These are phyloP conservation scores for Allium cepa DNA, from an alignment of 106 monocot genomes.

Conservation along the genomic window DNA sequence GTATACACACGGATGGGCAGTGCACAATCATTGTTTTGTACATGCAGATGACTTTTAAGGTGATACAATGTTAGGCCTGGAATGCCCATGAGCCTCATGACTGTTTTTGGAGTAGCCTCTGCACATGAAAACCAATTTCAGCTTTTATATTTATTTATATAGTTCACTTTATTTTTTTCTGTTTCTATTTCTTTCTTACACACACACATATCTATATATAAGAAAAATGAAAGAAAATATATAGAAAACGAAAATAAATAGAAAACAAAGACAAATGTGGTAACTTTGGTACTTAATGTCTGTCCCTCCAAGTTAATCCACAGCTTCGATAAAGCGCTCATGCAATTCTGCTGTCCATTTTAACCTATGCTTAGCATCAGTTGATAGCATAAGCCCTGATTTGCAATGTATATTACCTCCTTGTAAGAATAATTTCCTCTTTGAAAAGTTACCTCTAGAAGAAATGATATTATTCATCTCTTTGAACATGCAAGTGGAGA, in stretches of 20 bases:
- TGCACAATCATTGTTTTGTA: not conserved
- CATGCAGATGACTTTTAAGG: slow-evolving; percentile 92
- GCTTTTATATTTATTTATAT: not conserved
- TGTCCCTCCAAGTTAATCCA: slow-evolving; percentile 88
- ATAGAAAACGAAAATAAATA: no score
- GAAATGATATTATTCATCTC: slow-evolving; percentile 27
- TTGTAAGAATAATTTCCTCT: slow-evolving; percentile 52
- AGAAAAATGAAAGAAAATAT: no score
- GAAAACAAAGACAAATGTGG: no score
- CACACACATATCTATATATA: no score
- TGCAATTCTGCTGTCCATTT: slow-evolving; percentile 94
- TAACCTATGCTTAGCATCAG: slow-evolving; percentile 87
- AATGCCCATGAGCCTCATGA: slow-evolving; percentile 93
- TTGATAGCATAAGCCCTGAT: slow-evolving; percentile 74
- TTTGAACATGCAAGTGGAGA: slow-evolving; percentile 9
- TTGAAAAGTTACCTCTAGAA: slow-evolving; percentile 24
- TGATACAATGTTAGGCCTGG: slow-evolving; percentile 89
- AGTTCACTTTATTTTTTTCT: no score
- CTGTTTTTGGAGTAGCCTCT: slow-evolving; percentile 92
- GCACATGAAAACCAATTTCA: not conserved
- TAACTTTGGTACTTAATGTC: slow-evolving; percentile 52
- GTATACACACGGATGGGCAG: no score
- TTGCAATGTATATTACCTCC: slow-evolving; percentile 40
- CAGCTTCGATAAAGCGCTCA: slow-evolving; percentile 80
- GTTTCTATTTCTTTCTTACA: no score